Conservation (phyloP, 1,139 yeast genomes). For the Debaryomyces nepalensis region DNA sequence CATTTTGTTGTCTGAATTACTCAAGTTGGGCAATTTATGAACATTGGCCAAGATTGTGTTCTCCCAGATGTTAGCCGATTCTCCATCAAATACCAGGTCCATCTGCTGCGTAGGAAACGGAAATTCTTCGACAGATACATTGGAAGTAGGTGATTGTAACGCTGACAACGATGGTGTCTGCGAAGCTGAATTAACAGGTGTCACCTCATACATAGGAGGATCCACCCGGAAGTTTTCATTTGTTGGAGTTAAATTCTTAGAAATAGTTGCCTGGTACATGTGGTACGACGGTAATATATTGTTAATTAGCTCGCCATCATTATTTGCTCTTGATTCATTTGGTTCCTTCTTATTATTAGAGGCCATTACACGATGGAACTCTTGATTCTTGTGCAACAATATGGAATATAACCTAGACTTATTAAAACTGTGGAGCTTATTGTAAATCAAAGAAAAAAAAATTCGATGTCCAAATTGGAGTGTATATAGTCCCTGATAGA, state of each 20-base stretch:
- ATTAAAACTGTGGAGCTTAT: too few relatives aligned
- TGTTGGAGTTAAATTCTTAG: constrained; percentile 42
- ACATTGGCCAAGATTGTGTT: constrained; percentile 50
- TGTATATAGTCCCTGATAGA: constrained; percentile 2
- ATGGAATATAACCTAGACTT: too few relatives aligned
- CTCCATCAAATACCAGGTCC: constrained; percentile 24
- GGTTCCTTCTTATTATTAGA: background rate
- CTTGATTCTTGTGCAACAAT: too few relatives aligned
- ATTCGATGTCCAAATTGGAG: constrained; percentile 5
- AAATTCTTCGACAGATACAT: constrained; percentile 17
- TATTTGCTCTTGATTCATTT: constrained; percentile 13
- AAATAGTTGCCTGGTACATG: constrained; percentile 51
- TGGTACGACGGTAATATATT: constrained; percentile 53
- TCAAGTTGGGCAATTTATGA: constrained; percentile 43
- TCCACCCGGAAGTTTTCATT: constrained; percentile 47
- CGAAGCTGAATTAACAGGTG: constrained; percentile 33
- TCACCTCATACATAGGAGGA: constrained; percentile 50
- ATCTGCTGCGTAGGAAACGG: constrained; percentile 22
- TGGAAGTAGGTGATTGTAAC: constrained; percentile 25
- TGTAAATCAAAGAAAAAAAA: background rate
- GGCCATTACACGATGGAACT: too few relatives aligned
- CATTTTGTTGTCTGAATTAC: constrained; percentile 30
- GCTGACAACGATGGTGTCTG: constrained; percentile 15
- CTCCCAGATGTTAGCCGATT: constrained; percentile 44
- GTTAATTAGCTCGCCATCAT: constrained; percentile 39